Evolutionary conservation across 176 grass and related monocot species (phyloP).

Genomic region (Hyparrhenia diplandra): DNA sequence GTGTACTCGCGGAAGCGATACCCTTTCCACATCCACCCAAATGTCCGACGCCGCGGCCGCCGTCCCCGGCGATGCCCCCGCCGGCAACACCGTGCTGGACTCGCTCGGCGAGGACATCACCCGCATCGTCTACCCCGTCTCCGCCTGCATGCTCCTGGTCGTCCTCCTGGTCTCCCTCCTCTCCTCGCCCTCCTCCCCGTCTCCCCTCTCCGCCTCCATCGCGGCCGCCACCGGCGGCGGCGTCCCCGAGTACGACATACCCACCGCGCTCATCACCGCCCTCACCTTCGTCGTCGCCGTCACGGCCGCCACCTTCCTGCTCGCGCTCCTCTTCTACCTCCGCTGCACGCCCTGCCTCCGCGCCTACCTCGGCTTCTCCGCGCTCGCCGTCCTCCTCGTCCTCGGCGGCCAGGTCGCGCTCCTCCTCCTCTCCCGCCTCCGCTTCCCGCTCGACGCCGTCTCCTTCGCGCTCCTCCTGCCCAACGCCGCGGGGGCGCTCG

Average conservation of each 20-base stretch:
- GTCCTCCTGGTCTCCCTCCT: slow-evolving; percentile 86
- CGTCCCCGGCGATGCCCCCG: neutral
- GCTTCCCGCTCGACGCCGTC: slow-evolving; percentile 63
- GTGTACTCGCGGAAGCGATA: no score
- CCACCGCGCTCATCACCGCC: slow-evolving; percentile 58
- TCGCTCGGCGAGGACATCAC: slow-evolving; percentile 68
- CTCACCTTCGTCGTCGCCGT: slow-evolving; percentile 52
- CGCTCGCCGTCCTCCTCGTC: slow-evolving; percentile 57
- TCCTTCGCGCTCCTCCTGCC: slow-evolving; percentile 69
- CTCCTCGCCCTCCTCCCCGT: slow-evolving; percentile 37
- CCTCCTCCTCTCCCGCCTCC: slow-evolving; percentile 56
- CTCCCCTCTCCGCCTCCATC: slow-evolving; percentile 25
- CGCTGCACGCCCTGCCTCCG: slow-evolving; percentile 73
- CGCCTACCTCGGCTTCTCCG: slow-evolving; percentile 77
- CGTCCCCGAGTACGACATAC: slow-evolving; percentile 34
- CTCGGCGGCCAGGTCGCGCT: slow-evolving; percentile 72
- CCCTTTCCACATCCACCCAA: slow-evolving; percentile 21
- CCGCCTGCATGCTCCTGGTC: slow-evolving; percentile 90
- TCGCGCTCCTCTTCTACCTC: slow-evolving; percentile 92
- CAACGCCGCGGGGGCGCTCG: slow-evolving; percentile 64
- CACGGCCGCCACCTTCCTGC: slow-evolving; percentile 79
- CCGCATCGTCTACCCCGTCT: slow-evolving; percentile 86
- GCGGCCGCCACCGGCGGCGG: slow-evolving; percentile 16
- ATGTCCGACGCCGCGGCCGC: slow-evolving; percentile 31
- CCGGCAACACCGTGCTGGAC: slow-evolving; percentile 49